These are phyloP conservation scores for Ambrosiella beaveri DNA, from an alignment of 2,329 filamentous ascomycete genomes.

Conservation along the genomic window DNA sequence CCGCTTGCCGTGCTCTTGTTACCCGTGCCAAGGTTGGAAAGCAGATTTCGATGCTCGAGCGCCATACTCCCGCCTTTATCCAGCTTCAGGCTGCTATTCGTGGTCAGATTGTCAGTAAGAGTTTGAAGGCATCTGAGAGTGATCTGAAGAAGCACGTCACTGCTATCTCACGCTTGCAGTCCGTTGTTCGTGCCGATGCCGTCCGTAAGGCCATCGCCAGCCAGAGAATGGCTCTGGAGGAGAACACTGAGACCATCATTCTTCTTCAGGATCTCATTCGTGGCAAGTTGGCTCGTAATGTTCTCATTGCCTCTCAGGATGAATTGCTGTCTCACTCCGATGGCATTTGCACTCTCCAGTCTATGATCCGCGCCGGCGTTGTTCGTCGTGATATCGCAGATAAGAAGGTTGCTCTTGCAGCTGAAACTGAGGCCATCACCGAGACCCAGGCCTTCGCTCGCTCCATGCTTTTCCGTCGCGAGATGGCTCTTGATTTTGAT, in stretches of 20 bases:
- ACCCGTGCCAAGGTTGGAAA: conserved; percentile 56
- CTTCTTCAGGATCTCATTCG: conserved; percentile 26
- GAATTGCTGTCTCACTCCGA: conserved; percentile 30
- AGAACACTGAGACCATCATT: conserved; percentile 28
- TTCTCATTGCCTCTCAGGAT: conserved; percentile 27
- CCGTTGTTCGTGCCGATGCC: conserved; percentile 35
- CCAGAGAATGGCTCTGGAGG: conserved; percentile 31
- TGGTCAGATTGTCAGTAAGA: conserved; percentile 30
- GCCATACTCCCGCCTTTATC: conserved; percentile 4
- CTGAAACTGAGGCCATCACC: conserved; percentile 28
- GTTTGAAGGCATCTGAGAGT: conserved; percentile 26
- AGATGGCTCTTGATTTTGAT: conserved; percentile 30
- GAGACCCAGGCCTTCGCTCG: conserved; percentile 42
- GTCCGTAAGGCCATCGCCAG: conserved; percentile 33
- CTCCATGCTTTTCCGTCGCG: conserved; percentile 41
- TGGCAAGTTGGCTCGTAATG: conserved; percentile 30
- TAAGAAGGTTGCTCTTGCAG: conserved; percentile 30
- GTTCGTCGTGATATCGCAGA: conserved; percentile 33
- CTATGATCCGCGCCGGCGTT: conserved; percentile 35
- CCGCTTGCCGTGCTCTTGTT: conserved; percentile 60
- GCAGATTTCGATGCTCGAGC: conserved; percentile 56
- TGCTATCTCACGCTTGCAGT: conserved; percentile 30
- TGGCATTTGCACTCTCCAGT: conserved; percentile 31
- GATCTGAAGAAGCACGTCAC: conserved; percentile 29
- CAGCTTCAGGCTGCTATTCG: conserved; percentile 47